phyloP scores from a whole-genome alignment of 2,329 filamentous ascomycete species.

The Eutypa lata region DNA sequence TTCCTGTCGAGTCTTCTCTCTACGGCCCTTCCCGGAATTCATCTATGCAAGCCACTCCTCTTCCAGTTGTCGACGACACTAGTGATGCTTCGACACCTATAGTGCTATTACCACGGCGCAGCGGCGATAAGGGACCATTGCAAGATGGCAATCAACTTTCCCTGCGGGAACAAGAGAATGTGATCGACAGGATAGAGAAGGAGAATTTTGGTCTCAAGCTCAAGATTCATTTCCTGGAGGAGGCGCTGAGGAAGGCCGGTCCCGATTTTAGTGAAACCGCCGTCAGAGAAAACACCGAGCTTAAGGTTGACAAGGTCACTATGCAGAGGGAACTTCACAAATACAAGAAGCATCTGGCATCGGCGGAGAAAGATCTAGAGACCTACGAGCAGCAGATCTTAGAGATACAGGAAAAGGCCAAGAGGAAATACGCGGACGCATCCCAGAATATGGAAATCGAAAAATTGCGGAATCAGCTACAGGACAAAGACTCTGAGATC shows the following conservation, averaged over 20 bases:
- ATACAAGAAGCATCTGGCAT: slow-evolving; percentile 79
- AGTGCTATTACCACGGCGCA: slow-evolving; percentile 62
- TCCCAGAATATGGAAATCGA: slow-evolving; percentile 61
- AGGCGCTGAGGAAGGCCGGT: slow-evolving; percentile 81
- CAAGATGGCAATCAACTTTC: slow-evolving; percentile 89
- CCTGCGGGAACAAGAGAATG: slow-evolving; percentile 88
- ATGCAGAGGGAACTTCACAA: slow-evolving; percentile 83
- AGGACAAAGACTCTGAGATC: slow-evolving; percentile 58
- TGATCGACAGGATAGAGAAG: slow-evolving; percentile 95
- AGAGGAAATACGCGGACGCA: slow-evolving; percentile 71
- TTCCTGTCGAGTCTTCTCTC: slow-evolving; percentile 69
- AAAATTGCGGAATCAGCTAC: slow-evolving; percentile 52
- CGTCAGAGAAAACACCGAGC: slow-evolving; percentile 89
- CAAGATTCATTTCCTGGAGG: slow-evolving; percentile 95
- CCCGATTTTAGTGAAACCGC: slow-evolving; percentile 87
- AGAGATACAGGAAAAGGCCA: slow-evolving; percentile 78
- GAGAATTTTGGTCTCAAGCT: slow-evolving; percentile 97
- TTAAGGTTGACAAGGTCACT: slow-evolving; percentile 86
- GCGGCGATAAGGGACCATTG: slow-evolving; percentile 63
- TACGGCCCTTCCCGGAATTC: slow-evolving; percentile 64
- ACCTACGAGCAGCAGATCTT: slow-evolving; percentile 76
- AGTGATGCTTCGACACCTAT: slow-evolving; percentile 83
- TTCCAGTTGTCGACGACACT: slow-evolving; percentile 74
- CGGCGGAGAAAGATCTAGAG: slow-evolving; percentile 84
- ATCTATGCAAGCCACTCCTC: slow-evolving; percentile 67